Percentiles rank a stretch among this genome's conserved stretches.
These are phyloP conservation scores for Tuber aestivum DNA, from an alignment of 495 filamentous ascomycete genomes.

Conservation along the genomic window DNA sequence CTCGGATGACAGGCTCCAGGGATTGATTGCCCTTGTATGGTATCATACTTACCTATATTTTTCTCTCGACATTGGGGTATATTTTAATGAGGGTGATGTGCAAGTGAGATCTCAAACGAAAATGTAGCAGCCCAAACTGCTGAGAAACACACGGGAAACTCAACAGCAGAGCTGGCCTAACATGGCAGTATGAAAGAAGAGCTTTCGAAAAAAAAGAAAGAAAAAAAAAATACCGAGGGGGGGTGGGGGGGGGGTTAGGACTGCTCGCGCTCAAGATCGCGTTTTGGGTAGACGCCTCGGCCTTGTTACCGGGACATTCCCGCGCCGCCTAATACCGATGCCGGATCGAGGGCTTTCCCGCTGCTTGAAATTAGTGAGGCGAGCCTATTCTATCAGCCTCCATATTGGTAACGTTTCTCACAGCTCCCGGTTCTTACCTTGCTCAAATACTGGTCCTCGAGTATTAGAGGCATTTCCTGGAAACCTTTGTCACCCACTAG, in stretches of 20 bases:
- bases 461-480: neutral
- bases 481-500: neutral
- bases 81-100: no score
- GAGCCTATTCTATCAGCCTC: neutral
- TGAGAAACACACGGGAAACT: neutral
- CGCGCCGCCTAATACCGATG: neutral
- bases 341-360: neutral
- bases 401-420: neutral
- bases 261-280: no score
- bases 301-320: neutral
- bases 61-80: no score
- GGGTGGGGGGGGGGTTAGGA: no score
- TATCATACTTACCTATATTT: no score
- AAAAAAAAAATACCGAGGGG: no score
- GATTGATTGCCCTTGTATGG: neutral
- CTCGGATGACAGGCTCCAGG: neutral
- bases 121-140: neutral
- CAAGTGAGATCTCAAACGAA: neutral
- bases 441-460: neutral
- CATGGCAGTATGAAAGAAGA: neutral
- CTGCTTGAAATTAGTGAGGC: neutral
- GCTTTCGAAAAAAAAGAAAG: no score
- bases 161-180: neutral
- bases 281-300: neutral
- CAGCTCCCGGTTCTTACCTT: neutral